Conservation (phyloP, 305 asterid genomes). For the Solanum hybrid region DNA sequence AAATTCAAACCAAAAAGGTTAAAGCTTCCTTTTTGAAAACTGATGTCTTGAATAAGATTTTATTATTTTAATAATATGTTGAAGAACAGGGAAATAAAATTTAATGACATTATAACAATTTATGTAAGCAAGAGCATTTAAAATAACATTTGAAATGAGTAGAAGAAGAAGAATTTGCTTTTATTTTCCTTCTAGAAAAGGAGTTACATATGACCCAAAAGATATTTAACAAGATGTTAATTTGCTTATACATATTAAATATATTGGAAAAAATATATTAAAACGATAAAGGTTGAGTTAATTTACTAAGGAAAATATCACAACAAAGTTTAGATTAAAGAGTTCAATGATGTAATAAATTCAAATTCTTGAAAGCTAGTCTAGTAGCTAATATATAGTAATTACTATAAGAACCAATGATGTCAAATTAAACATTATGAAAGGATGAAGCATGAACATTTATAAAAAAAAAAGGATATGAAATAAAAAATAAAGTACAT, state of each 20-base stretch:
- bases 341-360: background rate
- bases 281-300: background rate
- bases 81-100: too few species aligned
- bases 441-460: too few species aligned
- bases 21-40: too few species aligned
- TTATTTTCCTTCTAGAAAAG: background rate
- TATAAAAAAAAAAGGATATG: too few species aligned
- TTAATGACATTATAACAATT: too few species aligned
- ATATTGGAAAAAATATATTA: too few species aligned
- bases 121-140: too few species aligned
- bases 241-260: background rate
- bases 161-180: background rate
- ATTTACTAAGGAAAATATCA: background rate
- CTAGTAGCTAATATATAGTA: background rate
- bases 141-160: background rate
- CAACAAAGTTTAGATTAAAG: background rate
- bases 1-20: too few species aligned
- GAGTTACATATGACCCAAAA: background rate
- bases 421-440: too few species aligned
- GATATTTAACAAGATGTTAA: background rate
- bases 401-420: background rate
- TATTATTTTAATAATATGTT: too few species aligned
- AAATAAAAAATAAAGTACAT: too few species aligned
- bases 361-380: background rate
- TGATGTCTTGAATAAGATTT: too few species aligned